phyloP scores from a whole-genome alignment of 2,329 filamentous ascomycete species.

The Cladophialophora chaetospira region DNA sequence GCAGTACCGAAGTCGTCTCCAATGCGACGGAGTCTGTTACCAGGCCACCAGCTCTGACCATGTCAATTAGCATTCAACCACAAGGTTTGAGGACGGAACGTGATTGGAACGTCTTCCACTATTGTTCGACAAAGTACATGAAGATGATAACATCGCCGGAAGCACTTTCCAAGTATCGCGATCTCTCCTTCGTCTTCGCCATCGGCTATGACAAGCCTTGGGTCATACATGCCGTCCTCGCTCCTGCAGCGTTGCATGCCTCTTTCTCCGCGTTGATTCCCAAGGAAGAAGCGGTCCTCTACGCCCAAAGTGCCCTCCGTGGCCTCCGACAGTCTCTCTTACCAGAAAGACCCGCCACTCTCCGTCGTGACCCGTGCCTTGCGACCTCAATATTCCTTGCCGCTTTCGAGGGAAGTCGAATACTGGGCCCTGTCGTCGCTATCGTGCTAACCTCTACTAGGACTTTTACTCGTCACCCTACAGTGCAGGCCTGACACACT shows the following conservation, averaged over 20 bases:
- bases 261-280: conserved; percentile 24
- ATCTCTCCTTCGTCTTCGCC: conserved; percentile 19
- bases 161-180: conserved; percentile 20
- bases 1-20: background rate
- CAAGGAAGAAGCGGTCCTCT: conserved; percentile 26
- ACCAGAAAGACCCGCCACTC: background rate
- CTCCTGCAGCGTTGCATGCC: conserved; percentile 26
- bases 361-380: conserved; percentile 20
- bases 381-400: conserved; percentile 27
- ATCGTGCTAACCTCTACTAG: conserved; percentile 11
- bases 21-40: background rate
- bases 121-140: conserved; percentile 22
- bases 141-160: conserved; percentile 22
- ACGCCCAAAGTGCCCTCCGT: conserved; percentile 25
- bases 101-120: conserved; percentile 27
- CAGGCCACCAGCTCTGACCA: background rate
- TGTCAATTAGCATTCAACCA: conserved; percentile 11
- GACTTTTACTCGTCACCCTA: conserved; percentile 24
- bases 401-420: conserved; percentile 26
- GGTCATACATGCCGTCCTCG: conserved; percentile 27
- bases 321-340: conserved; percentile 21
- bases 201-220: conserved; percentile 23
- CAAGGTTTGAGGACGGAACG: conserved; percentile 19
- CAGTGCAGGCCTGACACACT: conserved; percentile 23
- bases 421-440: background rate